Evolutionary conservation across 176 grass and related monocot species (phyloP).

Genomic region (Puya raimondii): DNA sequence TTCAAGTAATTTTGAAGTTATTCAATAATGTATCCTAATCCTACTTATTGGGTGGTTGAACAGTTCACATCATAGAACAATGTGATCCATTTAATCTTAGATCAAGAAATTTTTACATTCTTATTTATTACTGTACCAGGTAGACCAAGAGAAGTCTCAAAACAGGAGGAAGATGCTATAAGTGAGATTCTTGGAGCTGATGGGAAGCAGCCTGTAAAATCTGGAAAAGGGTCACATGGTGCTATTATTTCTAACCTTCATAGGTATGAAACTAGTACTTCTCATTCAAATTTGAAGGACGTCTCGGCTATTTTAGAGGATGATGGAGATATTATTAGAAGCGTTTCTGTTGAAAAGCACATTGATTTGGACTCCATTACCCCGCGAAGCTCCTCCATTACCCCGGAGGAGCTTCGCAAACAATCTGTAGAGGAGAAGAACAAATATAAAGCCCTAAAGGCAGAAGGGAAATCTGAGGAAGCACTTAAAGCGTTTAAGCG

Average conservation of each 20-base stretch:
- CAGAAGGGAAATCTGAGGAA: slow-evolving; percentile 81
- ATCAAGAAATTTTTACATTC: background rate
- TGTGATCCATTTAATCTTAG: too few relatives aligned
- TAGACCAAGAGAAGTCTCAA: slow-evolving; percentile 33
- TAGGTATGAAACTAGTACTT: slow-evolving; percentile 18
- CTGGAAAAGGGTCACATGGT: slow-evolving; percentile 21
- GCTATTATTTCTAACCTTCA: slow-evolving; percentile 10
- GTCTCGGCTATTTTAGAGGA: slow-evolving; percentile 15
- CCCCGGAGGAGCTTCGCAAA: slow-evolving; percentile 70
- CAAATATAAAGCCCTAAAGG: slow-evolving; percentile 61
- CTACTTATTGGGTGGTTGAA: too few relatives aligned
- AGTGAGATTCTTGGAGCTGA: slow-evolving; percentile 52
- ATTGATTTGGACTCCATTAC: slow-evolving; percentile 33
- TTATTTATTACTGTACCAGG: slow-evolving; percentile 32
- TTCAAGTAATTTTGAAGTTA: background rate
- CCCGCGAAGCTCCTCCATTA: slow-evolving; percentile 48
- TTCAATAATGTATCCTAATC: too few relatives aligned
- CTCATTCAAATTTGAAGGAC: slow-evolving; percentile 33
- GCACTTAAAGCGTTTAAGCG: slow-evolving; percentile 80
- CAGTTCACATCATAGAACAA: too few relatives aligned
- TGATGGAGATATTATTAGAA: slow-evolving; percentile 28
- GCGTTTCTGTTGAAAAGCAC: slow-evolving; percentile 35
- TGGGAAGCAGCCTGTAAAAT: slow-evolving; percentile 26
- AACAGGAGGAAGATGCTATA: slow-evolving; percentile 53
- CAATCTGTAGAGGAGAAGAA: slow-evolving; percentile 91